Percentiles rank a stretch among this genome's conserved stretches.
Evolutionary conservation across 257 asterid species (phyloP).

Genomic region (Eucommia ulmoides): DNA sequence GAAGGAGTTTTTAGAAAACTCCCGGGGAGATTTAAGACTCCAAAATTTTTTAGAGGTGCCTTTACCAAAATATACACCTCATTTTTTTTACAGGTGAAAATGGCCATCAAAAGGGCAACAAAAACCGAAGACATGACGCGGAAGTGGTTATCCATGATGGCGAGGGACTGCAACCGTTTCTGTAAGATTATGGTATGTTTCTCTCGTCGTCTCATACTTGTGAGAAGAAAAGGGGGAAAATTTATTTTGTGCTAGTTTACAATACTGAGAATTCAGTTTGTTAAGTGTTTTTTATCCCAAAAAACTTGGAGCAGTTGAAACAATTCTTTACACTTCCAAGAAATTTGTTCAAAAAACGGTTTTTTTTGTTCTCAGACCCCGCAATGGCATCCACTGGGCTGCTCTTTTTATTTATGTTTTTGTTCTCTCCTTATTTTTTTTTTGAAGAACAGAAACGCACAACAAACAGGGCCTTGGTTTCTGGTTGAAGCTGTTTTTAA

Average conservation of each 20-base stretch:
- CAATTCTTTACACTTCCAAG: no score
- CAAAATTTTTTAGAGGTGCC: no score
- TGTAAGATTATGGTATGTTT: slow-evolving; percentile 81
- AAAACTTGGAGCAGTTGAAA: no score
- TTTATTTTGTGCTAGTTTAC: not conserved
- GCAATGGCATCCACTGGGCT: no score
- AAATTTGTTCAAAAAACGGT: no score
- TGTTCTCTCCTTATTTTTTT: not conserved
- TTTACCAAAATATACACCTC: no score
- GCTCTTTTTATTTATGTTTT: no score
- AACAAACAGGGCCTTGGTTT: not conserved
- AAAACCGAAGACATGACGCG: slow-evolving; percentile 56
- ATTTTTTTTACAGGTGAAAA: slow-evolving; percentile 53
- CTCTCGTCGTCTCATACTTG: not conserved
- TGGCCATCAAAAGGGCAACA: slow-evolving; percentile 41
- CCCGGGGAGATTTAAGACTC: no score
- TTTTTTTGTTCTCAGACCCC: no score
- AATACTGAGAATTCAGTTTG: not conserved
- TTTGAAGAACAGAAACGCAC: not conserved
- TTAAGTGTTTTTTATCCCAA: no score
- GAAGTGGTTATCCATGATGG: slow-evolving; percentile 68
- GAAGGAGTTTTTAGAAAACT: no score
- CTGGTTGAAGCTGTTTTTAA: slow-evolving; percentile 3
- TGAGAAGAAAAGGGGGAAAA: not conserved
- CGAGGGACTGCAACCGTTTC: slow-evolving; percentile 89